Conservation (phyloP, 2,329 filamentous ascomycete genomes). For the Microthyrium microscopicum region DNA sequence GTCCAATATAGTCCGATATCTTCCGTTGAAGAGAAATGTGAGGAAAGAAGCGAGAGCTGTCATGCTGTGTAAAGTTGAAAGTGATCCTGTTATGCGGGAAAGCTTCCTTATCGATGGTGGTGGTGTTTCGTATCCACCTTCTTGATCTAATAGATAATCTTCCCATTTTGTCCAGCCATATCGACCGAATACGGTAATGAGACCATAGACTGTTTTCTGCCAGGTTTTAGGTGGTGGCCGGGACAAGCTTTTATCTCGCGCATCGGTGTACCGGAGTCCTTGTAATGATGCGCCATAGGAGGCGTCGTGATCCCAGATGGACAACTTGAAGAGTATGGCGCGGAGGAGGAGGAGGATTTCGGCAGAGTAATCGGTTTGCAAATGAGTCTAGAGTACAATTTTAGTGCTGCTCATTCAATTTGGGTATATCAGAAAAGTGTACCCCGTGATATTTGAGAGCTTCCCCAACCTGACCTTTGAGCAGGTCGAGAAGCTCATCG, state of each 20-base stretch:
- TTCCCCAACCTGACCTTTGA: constrained; percentile 74
- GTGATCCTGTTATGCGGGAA: constrained; percentile 49
- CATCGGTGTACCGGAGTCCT: constrained; percentile 80
- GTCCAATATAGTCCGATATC: constrained; percentile 82
- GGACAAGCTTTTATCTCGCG: constrained; percentile 33
- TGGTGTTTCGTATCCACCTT: constrained; percentile 50
- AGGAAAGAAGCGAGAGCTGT: constrained; percentile 76
- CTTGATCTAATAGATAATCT: constrained; percentile 60
- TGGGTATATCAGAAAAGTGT: neutral
- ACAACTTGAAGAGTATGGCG: constrained; percentile 77
- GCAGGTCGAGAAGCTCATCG: constrained; percentile 72
- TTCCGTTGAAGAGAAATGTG: constrained; percentile 77
- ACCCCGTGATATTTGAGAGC: constrained; percentile 71
- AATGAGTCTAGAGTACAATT: constrained; percentile 31
- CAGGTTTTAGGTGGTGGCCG: constrained; percentile 43
- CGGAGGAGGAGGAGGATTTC: constrained; percentile 70
- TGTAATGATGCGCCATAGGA: constrained; percentile 89
- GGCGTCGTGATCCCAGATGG: constrained; percentile 90
- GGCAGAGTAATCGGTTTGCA: constrained; percentile 72
- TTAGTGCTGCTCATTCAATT: constrained; percentile 2
- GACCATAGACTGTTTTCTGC: constrained; percentile 73
- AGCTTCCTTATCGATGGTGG: constrained; percentile 37
- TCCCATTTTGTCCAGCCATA: constrained; percentile 93
- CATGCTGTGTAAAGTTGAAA: constrained; percentile 61
- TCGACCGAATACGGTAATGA: constrained; percentile 70